Percentiles rank a stretch among this genome's conserved stretches.
phyloP scores from a whole-genome alignment of 2,329 filamentous ascomycete species.

The Colletotrichum gigasporum region DNA sequence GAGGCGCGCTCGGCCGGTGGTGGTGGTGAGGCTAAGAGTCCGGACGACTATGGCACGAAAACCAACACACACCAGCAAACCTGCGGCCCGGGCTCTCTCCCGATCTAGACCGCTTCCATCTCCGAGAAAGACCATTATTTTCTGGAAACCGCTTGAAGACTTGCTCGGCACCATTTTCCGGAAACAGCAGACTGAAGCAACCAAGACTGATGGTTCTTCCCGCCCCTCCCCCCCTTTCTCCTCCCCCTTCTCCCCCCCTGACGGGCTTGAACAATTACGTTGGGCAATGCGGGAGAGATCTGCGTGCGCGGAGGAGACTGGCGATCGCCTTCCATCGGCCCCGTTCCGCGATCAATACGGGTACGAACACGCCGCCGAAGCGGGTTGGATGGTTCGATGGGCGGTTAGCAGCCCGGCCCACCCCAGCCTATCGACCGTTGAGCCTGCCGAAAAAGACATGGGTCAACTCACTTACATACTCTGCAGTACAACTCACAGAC shows the following conservation, averaged over 20 bases:
- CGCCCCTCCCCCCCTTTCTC: no score
- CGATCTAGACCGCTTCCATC: background rate
- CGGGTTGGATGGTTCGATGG: background rate
- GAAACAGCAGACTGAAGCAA: background rate
- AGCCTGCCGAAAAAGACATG: background rate
- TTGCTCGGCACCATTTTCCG: background rate
- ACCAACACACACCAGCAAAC: background rate
- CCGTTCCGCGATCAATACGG: slow-evolving; percentile 11
- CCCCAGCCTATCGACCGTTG: background rate
- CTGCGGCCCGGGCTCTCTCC: background rate
- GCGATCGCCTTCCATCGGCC: background rate
- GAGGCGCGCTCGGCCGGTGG: slow-evolving; percentile 3
- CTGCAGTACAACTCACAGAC: no score
- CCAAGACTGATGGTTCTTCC: background rate
- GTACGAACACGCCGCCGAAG: slow-evolving; percentile 16
- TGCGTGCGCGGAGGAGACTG: background rate
- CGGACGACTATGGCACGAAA: slow-evolving; percentile 12
- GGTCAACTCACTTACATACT: slow-evolving; percentile 7
- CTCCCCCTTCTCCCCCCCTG: no score
- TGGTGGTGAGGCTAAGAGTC: background rate
- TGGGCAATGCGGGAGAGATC: slow-evolving; percentile 23
- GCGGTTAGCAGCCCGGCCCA: slow-evolving; percentile 1
- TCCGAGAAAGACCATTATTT: no score
- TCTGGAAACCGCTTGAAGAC: slow-evolving; percentile 6
- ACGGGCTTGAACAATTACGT: background rate